Conservation (phyloP, 2,329 filamentous ascomycete genomes). For the Aspergillus sp. region DNA sequence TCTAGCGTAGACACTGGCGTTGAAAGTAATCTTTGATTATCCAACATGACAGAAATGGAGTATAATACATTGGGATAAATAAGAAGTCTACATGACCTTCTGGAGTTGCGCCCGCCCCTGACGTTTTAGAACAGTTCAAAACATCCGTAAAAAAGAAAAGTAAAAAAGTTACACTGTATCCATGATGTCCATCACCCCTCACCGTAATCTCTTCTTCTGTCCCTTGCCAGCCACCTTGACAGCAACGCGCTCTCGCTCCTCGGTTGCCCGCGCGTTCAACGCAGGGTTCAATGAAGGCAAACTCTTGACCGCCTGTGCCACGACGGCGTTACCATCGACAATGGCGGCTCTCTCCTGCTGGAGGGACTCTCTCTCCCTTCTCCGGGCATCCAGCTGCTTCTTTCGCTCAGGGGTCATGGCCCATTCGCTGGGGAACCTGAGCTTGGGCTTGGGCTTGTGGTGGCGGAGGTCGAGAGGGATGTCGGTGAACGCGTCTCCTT, state of each 20-base stretch:
- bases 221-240: slow-evolving; percentile 9
- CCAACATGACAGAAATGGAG: slow-evolving; percentile 2
- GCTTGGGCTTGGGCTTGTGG: slow-evolving; percentile 63
- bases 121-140: slow-evolving; percentile 25
- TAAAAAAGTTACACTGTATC: slow-evolving; percentile 11
- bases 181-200: slow-evolving; percentile 2
- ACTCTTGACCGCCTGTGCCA: slow-evolving; percentile 26
- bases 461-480: slow-evolving; percentile 86
- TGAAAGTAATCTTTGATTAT: neutral
- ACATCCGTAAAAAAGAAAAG: slow-evolving; percentile 4
- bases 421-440: slow-evolving; percentile 79
- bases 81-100: slow-evolving; percentile 15
- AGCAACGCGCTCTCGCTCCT: slow-evolving; percentile 15
- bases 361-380: slow-evolving; percentile 47
- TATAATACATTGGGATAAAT: slow-evolving; percentile 23
- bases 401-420: slow-evolving; percentile 67
- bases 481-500: slow-evolving; percentile 81
- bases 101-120: slow-evolving; percentile 29
- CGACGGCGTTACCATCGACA: slow-evolving; percentile 42
- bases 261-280: neutral
- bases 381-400: slow-evolving; percentile 58
- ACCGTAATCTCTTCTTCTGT: slow-evolving; percentile 14
- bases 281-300: slow-evolving; percentile 16
- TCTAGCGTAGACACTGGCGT: neutral
- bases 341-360: slow-evolving; percentile 63